A percentile compares a stretch with the other conserved stretches of the same genome.
These are phyloP conservation scores for Arthrobotrys megalospora DNA, from an alignment of 2,329 filamentous ascomycete species.

Conservation along the genomic window DNA sequence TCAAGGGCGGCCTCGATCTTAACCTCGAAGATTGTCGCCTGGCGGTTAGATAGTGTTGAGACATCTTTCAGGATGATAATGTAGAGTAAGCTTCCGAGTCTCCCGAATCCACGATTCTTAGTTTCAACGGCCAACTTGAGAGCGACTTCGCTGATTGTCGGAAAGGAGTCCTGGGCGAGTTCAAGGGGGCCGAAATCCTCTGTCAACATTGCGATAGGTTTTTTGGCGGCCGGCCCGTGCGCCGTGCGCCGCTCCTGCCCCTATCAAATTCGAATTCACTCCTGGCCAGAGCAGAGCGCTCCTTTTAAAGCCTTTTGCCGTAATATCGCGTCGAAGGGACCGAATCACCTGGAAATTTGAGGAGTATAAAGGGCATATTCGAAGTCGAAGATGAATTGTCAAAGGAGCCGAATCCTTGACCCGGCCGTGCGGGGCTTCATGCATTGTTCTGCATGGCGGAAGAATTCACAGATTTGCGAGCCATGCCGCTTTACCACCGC, in stretches of 20 bases:
- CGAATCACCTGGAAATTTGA: not conserved
- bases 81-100: constrained; percentile 30
- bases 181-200: constrained; percentile 26
- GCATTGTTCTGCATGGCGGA: constrained; percentile 20
- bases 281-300: no score
- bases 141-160: constrained; percentile 28
- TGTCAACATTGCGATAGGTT: constrained; percentile 14
- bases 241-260: not conserved
- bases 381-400: constrained; percentile 5
- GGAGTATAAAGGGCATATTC: not conserved
- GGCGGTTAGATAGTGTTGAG: constrained; percentile 37
- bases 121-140: constrained; percentile 33
- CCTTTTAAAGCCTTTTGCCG: not conserved
- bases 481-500: constrained; percentile 2
- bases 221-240: not conserved
- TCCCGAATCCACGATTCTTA: constrained; percentile 39
- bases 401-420: not conserved
- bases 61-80: constrained; percentile 34
- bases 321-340: not conserved
- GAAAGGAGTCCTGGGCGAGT: constrained; percentile 50
- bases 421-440: constrained; percentile 32
- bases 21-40: constrained; percentile 26
- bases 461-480: not conserved
- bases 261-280: not conserved
- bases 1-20: constrained; percentile 38